Conservation (phyloP, 2,329 filamentous ascomycete species). For the Microcera coccophila region DNA sequence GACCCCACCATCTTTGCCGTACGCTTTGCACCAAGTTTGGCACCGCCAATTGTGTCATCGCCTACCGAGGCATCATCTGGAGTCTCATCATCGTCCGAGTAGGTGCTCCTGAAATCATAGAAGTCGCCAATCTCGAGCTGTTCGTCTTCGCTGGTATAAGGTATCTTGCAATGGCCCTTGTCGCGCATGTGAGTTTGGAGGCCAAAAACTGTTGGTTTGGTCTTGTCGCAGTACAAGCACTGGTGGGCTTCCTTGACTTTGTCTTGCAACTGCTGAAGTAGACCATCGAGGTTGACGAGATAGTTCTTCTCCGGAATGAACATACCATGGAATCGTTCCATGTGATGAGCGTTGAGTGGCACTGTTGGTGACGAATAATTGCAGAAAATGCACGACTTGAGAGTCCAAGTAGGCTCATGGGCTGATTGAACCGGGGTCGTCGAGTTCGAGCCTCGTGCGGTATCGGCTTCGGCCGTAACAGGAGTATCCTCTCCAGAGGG, state of each 20-base stretch:
- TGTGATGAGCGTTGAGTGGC: conserved; percentile 76
- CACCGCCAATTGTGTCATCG: conserved; percentile 52
- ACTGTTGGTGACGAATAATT: conserved; percentile 76
- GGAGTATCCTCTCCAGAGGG: conserved; percentile 38
- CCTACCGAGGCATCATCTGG: conserved; percentile 48
- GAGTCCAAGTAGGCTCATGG: conserved; percentile 39
- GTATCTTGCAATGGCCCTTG: conserved; percentile 94
- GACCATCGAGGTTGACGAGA: conserved; percentile 74
- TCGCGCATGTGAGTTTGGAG: conserved; percentile 97
- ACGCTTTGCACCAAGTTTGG: conserved; percentile 65
- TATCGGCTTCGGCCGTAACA: conserved; percentile 42
- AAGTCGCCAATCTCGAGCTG: conserved; percentile 93
- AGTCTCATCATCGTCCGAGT: conserved; percentile 73
- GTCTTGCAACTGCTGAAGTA: conserved; percentile 72
- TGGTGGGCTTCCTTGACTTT: conserved; percentile 78
- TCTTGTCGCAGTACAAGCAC: conserved; percentile 84
- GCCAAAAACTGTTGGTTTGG: conserved; percentile 72
- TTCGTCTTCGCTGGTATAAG: conserved; percentile 81
- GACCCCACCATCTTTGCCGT: conserved; percentile 48
- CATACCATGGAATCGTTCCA: conserved; percentile 91
- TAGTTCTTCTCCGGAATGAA: conserved; percentile 90
- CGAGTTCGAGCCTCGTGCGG: conserved; percentile 43
- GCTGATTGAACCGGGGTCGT: conserved; percentile 35
- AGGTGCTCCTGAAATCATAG: conserved; percentile 95
- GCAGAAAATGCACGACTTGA: conserved; percentile 79